phyloP scores from a whole-genome alignment of 306 rosid genomes.

The Ammopiptanthus mongolicus region DNA sequence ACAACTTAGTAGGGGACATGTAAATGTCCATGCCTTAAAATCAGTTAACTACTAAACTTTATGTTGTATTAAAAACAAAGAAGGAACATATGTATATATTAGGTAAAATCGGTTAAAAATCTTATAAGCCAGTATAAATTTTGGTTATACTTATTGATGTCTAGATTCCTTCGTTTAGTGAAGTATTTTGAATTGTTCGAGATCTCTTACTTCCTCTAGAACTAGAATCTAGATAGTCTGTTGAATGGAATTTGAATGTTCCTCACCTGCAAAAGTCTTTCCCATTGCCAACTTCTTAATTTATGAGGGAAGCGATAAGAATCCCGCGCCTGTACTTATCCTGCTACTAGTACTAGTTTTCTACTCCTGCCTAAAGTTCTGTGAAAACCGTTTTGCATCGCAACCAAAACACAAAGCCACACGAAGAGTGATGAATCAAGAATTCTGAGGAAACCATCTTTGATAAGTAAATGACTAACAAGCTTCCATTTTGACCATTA shows the following conservation, averaged over 20 bases:
- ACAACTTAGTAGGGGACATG: no score
- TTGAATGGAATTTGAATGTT: background rate
- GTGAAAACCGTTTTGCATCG: background rate
- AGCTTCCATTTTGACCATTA: background rate
- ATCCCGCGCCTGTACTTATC: background rate
- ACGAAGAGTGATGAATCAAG: background rate
- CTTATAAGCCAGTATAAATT: no score
- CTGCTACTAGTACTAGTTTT: background rate
- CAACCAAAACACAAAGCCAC: background rate
- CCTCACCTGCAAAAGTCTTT: background rate
- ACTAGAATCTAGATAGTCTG: no score
- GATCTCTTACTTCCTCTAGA: background rate
- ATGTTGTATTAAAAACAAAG: no score
- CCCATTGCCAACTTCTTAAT: background rate
- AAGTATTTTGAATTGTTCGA: background rate
- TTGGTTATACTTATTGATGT: no score
- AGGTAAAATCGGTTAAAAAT: no score
- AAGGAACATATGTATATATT: no score
- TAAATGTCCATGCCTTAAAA: no score
- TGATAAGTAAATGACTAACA: background rate
- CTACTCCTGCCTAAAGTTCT: background rate
- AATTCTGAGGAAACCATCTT: slow-evolving; percentile 14
- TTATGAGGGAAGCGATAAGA: background rate
- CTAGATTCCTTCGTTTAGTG: no score
- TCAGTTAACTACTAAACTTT: no score